These are phyloP conservation scores for Boletellus sp. DNA, from an alignment of 1,284 basidiomycete genomes.

Conservation along the genomic window DNA sequence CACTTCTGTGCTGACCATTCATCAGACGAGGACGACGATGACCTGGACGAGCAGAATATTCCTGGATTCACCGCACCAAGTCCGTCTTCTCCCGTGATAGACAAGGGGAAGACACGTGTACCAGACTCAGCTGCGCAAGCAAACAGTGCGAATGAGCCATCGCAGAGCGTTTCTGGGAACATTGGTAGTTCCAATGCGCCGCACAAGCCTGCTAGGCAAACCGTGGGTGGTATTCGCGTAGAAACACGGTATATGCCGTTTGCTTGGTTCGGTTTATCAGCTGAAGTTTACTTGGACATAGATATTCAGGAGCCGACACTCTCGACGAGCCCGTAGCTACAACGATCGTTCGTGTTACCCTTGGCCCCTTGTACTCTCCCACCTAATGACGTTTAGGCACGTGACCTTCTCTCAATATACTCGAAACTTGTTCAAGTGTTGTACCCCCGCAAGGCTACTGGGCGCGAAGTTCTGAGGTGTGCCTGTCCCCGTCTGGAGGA, in stretches of 20 bases:
- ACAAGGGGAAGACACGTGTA: constrained; percentile 70
- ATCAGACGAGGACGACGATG: constrained; percentile 67
- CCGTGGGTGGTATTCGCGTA: constrained; percentile 78
- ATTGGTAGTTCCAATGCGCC: constrained; percentile 55
- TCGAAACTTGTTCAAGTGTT: constrained; percentile 89
- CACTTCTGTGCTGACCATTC: constrained; percentile 4
- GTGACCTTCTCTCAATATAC: constrained; percentile 87
- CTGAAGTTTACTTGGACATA: constrained; percentile 24
- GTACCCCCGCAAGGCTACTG: constrained; percentile 74
- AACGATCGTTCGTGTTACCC: constrained; percentile 70
- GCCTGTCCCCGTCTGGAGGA: constrained; percentile 14
- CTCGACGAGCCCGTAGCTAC: constrained; percentile 87
- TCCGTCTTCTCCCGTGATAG: constrained; percentile 39
- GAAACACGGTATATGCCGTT: constrained; percentile 71
- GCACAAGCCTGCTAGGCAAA: constrained; percentile 50
- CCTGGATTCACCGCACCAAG: constrained; percentile 70
- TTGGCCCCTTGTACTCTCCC: constrained; percentile 1
- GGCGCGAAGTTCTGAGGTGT: constrained; percentile 77
- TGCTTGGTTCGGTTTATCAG: background rate
- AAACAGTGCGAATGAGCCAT: constrained; percentile 30
- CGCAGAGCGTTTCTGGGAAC: constrained; percentile 59
- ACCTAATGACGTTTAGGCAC: constrained; percentile 50
- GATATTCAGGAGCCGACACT: constrained; percentile 79
- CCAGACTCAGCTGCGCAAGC: constrained; percentile 54
- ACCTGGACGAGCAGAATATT: constrained; percentile 74